Percentiles rank a stretch among this genome's conserved stretches.
These are phyloP conservation scores for Clavispora asparagi DNA, from an alignment of 805 yeast species.

Conservation along the genomic window DNA sequence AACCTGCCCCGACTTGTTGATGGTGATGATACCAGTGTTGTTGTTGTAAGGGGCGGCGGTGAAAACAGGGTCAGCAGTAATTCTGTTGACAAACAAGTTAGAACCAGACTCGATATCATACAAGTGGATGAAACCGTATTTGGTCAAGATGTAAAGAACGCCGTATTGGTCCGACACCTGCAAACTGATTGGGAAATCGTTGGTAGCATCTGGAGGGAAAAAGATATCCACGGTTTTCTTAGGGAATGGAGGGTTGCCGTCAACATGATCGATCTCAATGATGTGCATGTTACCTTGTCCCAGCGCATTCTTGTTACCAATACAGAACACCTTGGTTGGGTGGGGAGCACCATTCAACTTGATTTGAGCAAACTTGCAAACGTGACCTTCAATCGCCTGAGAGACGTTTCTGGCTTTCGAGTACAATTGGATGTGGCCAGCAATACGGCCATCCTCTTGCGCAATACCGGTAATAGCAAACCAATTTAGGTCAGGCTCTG, in stretches of 20 bases:
- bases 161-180: slow-evolving; percentile 85
- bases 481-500: slow-evolving; percentile 82
- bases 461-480: slow-evolving; percentile 92
- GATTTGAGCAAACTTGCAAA: slow-evolving; percentile 79
- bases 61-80: slow-evolving; percentile 92
- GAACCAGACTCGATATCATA: slow-evolving; percentile 92
- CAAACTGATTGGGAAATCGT: slow-evolving; percentile 93
- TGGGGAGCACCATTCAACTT: slow-evolving; percentile 65
- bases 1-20: slow-evolving; percentile 94
- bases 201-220: slow-evolving; percentile 94
- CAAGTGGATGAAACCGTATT: slow-evolving; percentile 92
- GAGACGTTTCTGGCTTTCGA: slow-evolving; percentile 87
- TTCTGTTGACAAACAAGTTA: slow-evolving; percentile 91
- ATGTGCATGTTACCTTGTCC: slow-evolving; percentile 74
- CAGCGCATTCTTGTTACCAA: slow-evolving; percentile 82
- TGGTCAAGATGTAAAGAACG: slow-evolving; percentile 82
- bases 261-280: slow-evolving; percentile 93
- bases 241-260: slow-evolving; percentile 73
- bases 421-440: slow-evolving; percentile 92
- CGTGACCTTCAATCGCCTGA: slow-evolving; percentile 97
- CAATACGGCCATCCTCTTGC: slow-evolving; percentile 89
- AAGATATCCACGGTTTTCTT: slow-evolving; percentile 90
- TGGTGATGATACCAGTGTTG: slow-evolving; percentile 81
- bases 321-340: slow-evolving; percentile 84
- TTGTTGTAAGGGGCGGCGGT: slow-evolving; percentile 73